These are phyloP conservation scores for Trichoderma oligosporum DNA, from an alignment of 2,329 filamentous ascomycete species.

Conservation along the genomic window DNA sequence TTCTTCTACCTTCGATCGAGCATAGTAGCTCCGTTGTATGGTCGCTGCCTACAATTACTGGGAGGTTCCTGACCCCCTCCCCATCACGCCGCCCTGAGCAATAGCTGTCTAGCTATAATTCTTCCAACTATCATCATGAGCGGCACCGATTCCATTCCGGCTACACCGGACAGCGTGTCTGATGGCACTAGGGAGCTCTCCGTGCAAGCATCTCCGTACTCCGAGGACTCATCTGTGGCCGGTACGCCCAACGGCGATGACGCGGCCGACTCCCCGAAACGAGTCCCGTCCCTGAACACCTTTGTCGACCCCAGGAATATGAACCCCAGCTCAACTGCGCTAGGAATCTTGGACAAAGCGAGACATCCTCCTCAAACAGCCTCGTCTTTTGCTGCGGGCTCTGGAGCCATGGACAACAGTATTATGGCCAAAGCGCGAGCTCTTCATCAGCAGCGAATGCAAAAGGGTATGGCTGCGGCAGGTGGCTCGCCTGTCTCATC, in stretches of 20 bases:
- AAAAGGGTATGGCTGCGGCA: conserved; percentile 39
- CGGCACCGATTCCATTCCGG: conserved; percentile 39
- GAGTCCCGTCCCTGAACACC: conserved; percentile 57
- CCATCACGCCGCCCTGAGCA: neutral
- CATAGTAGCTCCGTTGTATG: conserved; percentile 6
- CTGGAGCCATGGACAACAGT: conserved; percentile 36
- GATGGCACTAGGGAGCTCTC: conserved; percentile 32
- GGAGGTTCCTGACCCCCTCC: conserved; percentile 2
- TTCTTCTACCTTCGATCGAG: conserved; percentile 6
- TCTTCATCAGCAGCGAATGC: conserved; percentile 45
- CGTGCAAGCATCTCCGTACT: conserved; percentile 43
- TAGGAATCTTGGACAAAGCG: conserved; percentile 69
- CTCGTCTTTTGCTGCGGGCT: conserved; percentile 33
- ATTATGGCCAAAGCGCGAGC: conserved; percentile 48
- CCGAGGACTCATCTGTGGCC: conserved; percentile 45
- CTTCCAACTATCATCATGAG: conserved; percentile 22
- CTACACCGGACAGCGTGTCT: conserved; percentile 45
- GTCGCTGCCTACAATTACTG: neutral
- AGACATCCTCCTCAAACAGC: conserved; percentile 48
- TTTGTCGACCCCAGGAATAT: conserved; percentile 61
- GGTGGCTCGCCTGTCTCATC: conserved; percentile 31
- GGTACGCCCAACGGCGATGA: conserved; percentile 46
- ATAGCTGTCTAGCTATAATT: neutral
- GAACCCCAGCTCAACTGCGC: conserved; percentile 77
- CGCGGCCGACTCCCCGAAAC: conserved; percentile 40